Evolutionary conservation across 2,329 filamentous ascomycete genomes (phyloP), one percentile per base, ranked within the genome.

Genomic region (Penicillium polonicum): DNA sequence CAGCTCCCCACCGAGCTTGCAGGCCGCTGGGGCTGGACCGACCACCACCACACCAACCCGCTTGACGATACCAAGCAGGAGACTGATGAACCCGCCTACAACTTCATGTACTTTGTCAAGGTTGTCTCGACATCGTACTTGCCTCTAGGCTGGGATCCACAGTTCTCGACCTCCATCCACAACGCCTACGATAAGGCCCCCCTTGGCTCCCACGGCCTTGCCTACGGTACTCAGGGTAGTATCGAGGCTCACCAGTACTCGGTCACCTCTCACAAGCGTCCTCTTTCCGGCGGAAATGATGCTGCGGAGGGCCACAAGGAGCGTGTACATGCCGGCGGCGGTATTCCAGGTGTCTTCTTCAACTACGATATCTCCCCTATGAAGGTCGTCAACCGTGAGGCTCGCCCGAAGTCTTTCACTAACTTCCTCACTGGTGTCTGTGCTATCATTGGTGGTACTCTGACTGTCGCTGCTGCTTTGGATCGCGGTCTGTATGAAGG

Each of bases 21-120:
- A 38, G 79, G 84, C 69, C 74, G 74, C 48, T 78, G 75, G 75
- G 89, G 87, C 59, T 96, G 91, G 91, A 91, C 89, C 12, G 92
- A 91, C 76, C 90, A 96, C 77, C 92, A 97, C 75, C 77, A 91
- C 61, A 75, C 76, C 65, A 97, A 97, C 76, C 94, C 94, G 5
- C 85, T 99, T 5, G 95, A 99, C 70, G 82, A 84, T 52, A 90
- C 88, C 4, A 79, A 83, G 62, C 92, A 97, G 80, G 78, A 82
- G 52, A 95, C 91, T 2, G 80, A 84, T 36, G 92, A 97, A 70
- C 85, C 91, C 65, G 89, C 89, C 63, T 97, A 84, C 82, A 99
- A 97, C 80, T 99, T 88, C 76, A 96, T 97, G 91, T 99, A 99
- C 81, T 99, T 99, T 76, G 83, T 99, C 77, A 99, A 99, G 82